A percentile compares a stretch with the other conserved stretches of the same genome.
Conservation (phyloP, 2,329 filamentous ascomycete species). For the Pseudogymnoascus sp. region DNA sequence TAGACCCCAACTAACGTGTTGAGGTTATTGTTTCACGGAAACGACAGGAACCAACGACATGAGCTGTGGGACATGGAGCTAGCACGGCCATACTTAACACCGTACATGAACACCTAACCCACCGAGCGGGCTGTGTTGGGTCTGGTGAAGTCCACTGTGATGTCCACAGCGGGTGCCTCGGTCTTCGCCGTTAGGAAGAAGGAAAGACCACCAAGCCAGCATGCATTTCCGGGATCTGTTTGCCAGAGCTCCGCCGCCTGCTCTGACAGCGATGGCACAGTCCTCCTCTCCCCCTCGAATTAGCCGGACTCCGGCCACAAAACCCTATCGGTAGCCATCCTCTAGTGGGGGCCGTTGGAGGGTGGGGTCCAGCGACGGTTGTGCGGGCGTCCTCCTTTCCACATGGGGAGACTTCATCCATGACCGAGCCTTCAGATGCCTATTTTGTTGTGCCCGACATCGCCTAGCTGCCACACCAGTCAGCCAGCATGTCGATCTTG, state of each 20-base stretch:
- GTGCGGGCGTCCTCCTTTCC: background rate
- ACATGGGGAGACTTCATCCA: background rate
- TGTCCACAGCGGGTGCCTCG: background rate
- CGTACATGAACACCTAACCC: background rate
- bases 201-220: background rate
- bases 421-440: background rate
- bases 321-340: constrained; percentile 6
- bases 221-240: background rate
- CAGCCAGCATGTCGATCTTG: background rate
- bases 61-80: background rate
- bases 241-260: background rate
- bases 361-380: background rate
- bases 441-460: constrained; percentile 6
- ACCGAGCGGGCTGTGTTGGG: background rate
- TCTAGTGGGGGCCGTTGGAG: background rate
- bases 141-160: background rate
- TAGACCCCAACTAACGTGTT: background rate
- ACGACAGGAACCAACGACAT: background rate
- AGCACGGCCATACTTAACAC: background rate
- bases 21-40: background rate
- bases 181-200: background rate
- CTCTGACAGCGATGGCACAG: constrained; percentile 3
- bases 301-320: background rate
- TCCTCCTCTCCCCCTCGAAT: background rate
- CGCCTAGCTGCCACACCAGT: constrained; percentile 1